Percentiles rank a stretch among this genome's conserved stretches.
Conservation (phyloP, 225 moss, liverwort and hornwort species). For the Pseudoscleropodium purum region DNA sequence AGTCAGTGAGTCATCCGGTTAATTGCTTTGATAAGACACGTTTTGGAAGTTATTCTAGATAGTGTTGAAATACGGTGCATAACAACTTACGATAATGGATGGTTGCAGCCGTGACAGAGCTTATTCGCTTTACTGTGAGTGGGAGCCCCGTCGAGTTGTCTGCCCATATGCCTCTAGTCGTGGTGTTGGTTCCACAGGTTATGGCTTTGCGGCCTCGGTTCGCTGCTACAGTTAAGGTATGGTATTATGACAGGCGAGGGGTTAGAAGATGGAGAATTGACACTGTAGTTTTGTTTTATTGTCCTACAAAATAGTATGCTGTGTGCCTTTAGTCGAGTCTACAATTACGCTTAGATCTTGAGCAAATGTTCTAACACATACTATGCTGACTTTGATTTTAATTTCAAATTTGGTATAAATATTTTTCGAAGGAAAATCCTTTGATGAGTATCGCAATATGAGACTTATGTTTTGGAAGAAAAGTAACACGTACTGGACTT, state of each 20-base stretch:
- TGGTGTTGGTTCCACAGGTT: conserved; percentile 86
- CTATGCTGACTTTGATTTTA: background rate
- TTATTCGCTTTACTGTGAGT: conserved; percentile 82
- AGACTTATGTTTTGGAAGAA: background rate
- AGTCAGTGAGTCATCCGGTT: background rate
- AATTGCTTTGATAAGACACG: background rate
- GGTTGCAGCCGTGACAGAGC: conserved; percentile 74
- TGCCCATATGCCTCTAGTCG: conserved; percentile 80
- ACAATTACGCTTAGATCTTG: background rate
- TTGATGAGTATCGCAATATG: background rate
- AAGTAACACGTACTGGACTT: background rate
- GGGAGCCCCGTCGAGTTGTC: conserved; percentile 81
- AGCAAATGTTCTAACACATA: background rate
- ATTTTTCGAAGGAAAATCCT: background rate
- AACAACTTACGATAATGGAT: background rate
- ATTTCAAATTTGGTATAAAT: background rate
- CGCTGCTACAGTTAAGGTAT: conserved; percentile 80
- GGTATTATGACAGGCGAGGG: background rate
- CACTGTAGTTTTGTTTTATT: background rate
- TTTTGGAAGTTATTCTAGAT: background rate
- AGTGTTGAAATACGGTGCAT: background rate
- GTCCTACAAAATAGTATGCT: background rate
- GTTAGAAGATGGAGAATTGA: background rate
- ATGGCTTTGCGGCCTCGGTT: conserved; percentile 88
- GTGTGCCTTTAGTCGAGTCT: background rate